Conservation (phyloP, 305 asterid species). For the Plantago lanceolata region DNA sequence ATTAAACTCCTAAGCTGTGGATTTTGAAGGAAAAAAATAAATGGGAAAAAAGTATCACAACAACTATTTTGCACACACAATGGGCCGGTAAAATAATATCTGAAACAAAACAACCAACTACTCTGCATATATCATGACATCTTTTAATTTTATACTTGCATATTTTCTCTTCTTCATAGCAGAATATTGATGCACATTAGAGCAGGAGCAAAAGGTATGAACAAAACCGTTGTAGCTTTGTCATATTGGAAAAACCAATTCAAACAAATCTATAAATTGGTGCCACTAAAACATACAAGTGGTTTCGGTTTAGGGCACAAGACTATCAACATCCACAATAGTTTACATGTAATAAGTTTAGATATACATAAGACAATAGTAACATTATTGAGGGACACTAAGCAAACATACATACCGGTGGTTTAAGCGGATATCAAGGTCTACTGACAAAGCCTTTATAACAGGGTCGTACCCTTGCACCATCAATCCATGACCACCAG, state of each 20-base stretch:
- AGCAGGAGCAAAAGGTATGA: no score
- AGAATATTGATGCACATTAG: no score
- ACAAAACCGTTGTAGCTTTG: no score
- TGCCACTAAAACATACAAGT: neutral
- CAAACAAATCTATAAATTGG: no score
- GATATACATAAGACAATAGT: neutral
- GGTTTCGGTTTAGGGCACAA: neutral
- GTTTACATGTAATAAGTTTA: neutral
- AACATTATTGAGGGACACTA: neutral
- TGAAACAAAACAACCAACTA: no score
- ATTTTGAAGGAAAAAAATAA: neutral
- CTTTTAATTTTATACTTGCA: neutral
- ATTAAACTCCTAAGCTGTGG: neutral
- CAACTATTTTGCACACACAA: neutral
- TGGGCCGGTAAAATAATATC: no score
- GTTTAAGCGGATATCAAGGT: constrained; percentile 74
- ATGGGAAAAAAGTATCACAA: neutral
- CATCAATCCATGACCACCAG: constrained; percentile 99
- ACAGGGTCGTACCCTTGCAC: constrained; percentile 92
- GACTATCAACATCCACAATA: neutral
- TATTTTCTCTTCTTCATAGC: neutral
- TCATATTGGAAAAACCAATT: no score
- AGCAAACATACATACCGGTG: constrained; percentile 56
- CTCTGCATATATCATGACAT: neutral
- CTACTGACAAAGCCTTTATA: constrained; percentile 64